Conservation (phyloP, 129 eudicot genomes). For the Flaveria ramosissima region DNA sequence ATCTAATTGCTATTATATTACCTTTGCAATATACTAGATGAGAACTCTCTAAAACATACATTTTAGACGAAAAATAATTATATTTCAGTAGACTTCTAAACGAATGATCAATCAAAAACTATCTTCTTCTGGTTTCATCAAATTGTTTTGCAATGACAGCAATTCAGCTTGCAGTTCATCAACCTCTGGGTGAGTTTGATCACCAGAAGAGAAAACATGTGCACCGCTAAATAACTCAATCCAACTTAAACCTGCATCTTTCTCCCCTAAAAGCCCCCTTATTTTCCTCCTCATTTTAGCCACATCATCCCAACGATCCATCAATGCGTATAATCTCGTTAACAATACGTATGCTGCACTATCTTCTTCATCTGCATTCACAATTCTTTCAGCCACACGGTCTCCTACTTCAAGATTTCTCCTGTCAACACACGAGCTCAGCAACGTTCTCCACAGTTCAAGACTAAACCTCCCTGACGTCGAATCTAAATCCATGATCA, state of each 20-base stretch:
- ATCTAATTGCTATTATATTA: too few relatives aligned
- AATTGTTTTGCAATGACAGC: constrained; percentile 42
- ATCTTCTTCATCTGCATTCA: constrained; percentile 47
- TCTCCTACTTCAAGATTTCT: constrained; percentile 52
- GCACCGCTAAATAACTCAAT: constrained; percentile 46
- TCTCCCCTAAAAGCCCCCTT: constrained; percentile 46
- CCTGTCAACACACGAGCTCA: constrained; percentile 56
- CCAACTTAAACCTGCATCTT: constrained; percentile 82
- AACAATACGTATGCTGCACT: constrained; percentile 52
- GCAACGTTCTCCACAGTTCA: constrained; percentile 71
- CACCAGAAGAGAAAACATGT: constrained; percentile 69
- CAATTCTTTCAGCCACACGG: constrained; percentile 58
- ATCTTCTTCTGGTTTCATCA: constrained; percentile 32
- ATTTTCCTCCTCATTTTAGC: constrained; percentile 60
- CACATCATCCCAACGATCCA: constrained; percentile 69
- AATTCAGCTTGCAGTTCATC: constrained; percentile 52
- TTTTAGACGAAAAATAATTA: neutral
- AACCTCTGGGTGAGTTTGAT: constrained; percentile 48
- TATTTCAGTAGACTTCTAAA: constrained; percentile 12
- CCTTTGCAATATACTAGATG: too few relatives aligned
- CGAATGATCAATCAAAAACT: constrained; percentile 6
- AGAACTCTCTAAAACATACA: too few relatives aligned
- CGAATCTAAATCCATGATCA: constrained; percentile 48
- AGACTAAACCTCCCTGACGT: constrained; percentile 28
- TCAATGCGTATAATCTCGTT: constrained; percentile 52